phyloP scores from a whole-genome alignment of 352 stramenopile species.

The Pythium sp. region DNA sequence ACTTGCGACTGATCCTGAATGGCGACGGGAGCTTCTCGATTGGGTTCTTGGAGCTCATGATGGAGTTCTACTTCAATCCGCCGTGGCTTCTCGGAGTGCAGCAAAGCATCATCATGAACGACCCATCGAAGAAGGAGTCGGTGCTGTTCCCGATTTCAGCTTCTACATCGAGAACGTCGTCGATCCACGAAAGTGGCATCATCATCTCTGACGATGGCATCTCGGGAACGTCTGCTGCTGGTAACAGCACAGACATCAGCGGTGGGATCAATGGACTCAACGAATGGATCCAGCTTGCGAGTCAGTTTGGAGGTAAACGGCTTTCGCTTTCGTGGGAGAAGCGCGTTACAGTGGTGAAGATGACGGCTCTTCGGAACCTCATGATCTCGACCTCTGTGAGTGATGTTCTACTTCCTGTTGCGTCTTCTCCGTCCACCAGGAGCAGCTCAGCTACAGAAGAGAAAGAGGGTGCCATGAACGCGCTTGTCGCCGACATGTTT shows the following conservation, averaged over 20 bases:
- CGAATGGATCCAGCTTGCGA: slow-evolving; percentile 71
- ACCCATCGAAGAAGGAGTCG: slow-evolving; percentile 72
- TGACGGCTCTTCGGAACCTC: slow-evolving; percentile 63
- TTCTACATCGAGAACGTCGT: slow-evolving; percentile 24
- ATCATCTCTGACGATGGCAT: slow-evolving; percentile 48
- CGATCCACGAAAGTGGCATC: slow-evolving; percentile 47
- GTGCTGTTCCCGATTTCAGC: slow-evolving; percentile 65
- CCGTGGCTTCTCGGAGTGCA: slow-evolving; percentile 55
- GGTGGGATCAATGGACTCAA: slow-evolving; percentile 33
- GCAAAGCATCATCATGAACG: slow-evolving; percentile 85
- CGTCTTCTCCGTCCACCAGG: background rate
- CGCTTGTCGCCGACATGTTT: slow-evolving; percentile 48
- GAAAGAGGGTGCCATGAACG: slow-evolving; percentile 5
- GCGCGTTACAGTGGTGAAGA: slow-evolving; percentile 54
- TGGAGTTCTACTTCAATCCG: slow-evolving; percentile 83
- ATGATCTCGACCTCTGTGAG: slow-evolving; percentile 17
- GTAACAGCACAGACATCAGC: slow-evolving; percentile 20
- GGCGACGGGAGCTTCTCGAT: slow-evolving; percentile 66
- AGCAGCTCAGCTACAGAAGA: background rate
- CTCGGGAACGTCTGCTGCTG: slow-evolving; percentile 22
- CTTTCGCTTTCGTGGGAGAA: slow-evolving; percentile 78
- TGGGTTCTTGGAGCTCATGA: slow-evolving; percentile 79
- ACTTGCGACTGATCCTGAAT: slow-evolving; percentile 67
- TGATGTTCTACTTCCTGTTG: background rate
- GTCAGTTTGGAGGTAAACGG: slow-evolving; percentile 59